Percentiles rank a stretch among this genome's conserved stretches.
These are phyloP conservation scores for Fagopyrum tataricum DNA, from an alignment of 148 eudicot genomes.

Conservation along the genomic window DNA sequence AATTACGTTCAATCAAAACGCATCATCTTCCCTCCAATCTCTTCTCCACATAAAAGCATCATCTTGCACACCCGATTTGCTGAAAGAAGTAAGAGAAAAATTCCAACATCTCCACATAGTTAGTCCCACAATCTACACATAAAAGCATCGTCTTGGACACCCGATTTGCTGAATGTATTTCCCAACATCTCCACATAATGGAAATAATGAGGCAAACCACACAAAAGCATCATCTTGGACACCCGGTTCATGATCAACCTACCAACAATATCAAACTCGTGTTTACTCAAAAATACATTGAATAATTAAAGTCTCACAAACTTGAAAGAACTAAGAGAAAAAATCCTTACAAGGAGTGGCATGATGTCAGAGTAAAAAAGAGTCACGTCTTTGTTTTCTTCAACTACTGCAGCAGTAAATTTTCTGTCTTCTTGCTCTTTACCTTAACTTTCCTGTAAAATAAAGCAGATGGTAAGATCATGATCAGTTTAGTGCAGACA, in stretches of 20 bases:
- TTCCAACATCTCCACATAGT: too few species aligned
- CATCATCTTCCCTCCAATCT: too few species aligned
- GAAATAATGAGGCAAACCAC: slow-evolving; percentile 77
- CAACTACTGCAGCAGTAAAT: slow-evolving; percentile 13
- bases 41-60: too few species aligned
- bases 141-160: too few species aligned
- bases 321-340: too few species aligned
- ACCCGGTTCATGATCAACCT: slow-evolving; percentile 76
- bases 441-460: slow-evolving; percentile 52
- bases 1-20: too few species aligned
- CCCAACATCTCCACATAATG: slow-evolving; percentile 59
- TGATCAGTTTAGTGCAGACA: neutral
- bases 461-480: neutral
- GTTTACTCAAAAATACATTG: neutral
- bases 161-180: too few species aligned
- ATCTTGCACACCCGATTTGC: too few species aligned
- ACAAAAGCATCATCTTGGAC: slow-evolving; percentile 73
- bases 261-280: slow-evolving; percentile 11
- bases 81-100: too few species aligned
- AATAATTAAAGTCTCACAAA: too few species aligned
- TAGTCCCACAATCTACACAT: too few species aligned
- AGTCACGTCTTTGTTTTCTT: slow-evolving; percentile 63
- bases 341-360: slow-evolving; percentile 76
- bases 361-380: slow-evolving; percentile 83
- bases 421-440: slow-evolving; percentile 73